Evolutionary conservation across 257 asterid species (phyloP).

Genomic region (Solanum bukasovii): DNA sequence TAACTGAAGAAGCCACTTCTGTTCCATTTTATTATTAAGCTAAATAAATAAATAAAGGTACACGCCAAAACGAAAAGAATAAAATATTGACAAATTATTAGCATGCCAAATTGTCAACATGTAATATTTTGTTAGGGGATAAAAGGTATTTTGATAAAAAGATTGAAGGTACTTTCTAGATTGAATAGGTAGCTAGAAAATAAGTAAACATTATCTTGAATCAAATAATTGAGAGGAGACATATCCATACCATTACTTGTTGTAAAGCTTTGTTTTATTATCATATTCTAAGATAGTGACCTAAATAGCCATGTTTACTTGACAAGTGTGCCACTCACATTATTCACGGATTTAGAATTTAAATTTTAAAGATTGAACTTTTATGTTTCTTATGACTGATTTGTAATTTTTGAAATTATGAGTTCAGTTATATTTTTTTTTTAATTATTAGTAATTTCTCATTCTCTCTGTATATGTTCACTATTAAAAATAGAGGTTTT

Average conservation of each 20-base stretch:
- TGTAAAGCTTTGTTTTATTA: not conserved
- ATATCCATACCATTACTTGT: not conserved
- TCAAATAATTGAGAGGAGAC: not conserved
- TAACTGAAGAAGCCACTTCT: not conserved
- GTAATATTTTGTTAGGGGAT: not conserved
- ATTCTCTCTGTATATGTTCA: not conserved
- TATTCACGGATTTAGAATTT: not conserved
- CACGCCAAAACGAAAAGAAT: not conserved
- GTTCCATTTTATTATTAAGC: not conserved
- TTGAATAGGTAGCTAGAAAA: not conserved
- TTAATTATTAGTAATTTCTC: not conserved
- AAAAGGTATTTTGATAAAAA: not conserved
- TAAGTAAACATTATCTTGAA: not conserved
- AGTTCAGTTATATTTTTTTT: too few species aligned
- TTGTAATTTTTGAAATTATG: not conserved
- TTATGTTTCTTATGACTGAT: too few species aligned
- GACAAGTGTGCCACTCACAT: constrained; percentile 14
- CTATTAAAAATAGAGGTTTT: not conserved
- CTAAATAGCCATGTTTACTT: constrained; percentile 7
- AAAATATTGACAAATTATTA: not conserved
- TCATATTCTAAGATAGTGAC: constrained; percentile 2
- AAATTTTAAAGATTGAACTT: too few species aligned
- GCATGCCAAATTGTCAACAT: not conserved
- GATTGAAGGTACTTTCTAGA: not conserved
- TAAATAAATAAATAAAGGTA: not conserved